These are phyloP conservation scores for Botrytis medusae DNA, from an alignment of 2,329 filamentous ascomycete species.

Conservation along the genomic window DNA sequence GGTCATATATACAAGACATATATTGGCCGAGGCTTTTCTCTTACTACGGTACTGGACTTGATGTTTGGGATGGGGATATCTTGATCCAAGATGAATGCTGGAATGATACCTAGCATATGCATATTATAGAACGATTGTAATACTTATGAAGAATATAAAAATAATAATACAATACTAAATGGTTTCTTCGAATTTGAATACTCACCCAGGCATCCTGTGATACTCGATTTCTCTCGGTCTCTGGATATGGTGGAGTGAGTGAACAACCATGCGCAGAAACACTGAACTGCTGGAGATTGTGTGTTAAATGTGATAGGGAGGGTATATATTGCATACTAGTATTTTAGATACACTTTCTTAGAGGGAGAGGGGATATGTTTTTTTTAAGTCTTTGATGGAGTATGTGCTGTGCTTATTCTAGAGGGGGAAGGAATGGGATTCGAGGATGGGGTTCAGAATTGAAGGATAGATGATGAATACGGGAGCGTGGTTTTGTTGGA, in stretches of 20 bases:
- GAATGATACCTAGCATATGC: slow-evolving; percentile 1
- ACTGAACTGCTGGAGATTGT: background rate
- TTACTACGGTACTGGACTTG: slow-evolving; percentile 4
- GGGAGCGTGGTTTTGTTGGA: background rate
- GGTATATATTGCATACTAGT: background rate
- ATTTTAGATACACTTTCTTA: background rate
- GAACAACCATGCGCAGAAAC: too few species aligned
- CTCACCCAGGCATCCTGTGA: background rate
- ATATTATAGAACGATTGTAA: slow-evolving; percentile 19
- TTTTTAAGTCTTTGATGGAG: background rate
- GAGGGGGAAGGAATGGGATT: background rate
- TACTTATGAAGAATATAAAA: slow-evolving; percentile 18
- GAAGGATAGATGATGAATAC: background rate
- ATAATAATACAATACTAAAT: background rate
- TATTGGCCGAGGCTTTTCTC: background rate
- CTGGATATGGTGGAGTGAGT: background rate
- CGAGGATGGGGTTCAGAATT: background rate
- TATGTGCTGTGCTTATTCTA: background rate
- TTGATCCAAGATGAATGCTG: background rate
- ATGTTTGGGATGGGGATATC: slow-evolving; percentile 4
- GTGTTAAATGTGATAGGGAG: background rate
- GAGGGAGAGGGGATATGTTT: too few species aligned
- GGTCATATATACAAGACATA: slow-evolving; percentile 6
- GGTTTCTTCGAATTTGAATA: background rate
- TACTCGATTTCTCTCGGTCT: background rate